Percentiles rank a stretch among this genome's conserved stretches.
Evolutionary conservation across 352 stramenopile genomes (phyloP).

Genomic region (Globisporangium radiosum): DNA sequence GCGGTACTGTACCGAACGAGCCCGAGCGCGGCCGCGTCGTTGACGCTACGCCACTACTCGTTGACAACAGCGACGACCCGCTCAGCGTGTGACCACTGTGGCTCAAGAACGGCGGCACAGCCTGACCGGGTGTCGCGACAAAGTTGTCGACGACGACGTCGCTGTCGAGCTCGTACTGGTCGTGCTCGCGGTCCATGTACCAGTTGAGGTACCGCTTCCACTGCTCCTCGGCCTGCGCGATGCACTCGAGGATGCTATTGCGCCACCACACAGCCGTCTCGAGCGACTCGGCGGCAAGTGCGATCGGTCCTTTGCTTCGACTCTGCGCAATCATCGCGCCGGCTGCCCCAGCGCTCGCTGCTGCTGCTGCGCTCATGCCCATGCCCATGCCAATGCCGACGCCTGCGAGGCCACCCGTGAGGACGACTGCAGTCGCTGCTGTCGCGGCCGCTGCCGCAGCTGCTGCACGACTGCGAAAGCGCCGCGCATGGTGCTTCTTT

Average conservation of each 20-base stretch:
- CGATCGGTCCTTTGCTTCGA: slow-evolving; percentile 63
- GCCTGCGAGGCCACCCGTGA: slow-evolving; percentile 70
- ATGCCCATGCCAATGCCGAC: slow-evolving; percentile 77
- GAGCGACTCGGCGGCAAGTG: slow-evolving; percentile 71
- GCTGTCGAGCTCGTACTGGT: slow-evolving; percentile 11
- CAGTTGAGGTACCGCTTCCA: slow-evolving; percentile 83
- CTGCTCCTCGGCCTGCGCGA: slow-evolving; percentile 77
- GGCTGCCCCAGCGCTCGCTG: slow-evolving; percentile 63
- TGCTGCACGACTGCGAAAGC: slow-evolving; percentile 57
- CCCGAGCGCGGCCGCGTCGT: slow-evolving; percentile 27
- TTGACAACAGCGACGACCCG: slow-evolving; percentile 11
- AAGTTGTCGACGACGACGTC: slow-evolving; percentile 16
- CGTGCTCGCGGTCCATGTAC: slow-evolving; percentile 80
- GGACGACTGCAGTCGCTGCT: slow-evolving; percentile 66
- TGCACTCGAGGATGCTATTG: slow-evolving; percentile 80
- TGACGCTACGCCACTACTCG: not conserved
- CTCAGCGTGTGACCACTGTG: slow-evolving; percentile 6
- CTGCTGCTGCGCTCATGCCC: slow-evolving; percentile 71
- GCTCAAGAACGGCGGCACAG: slow-evolving; percentile 5
- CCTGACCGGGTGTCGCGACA: not conserved
- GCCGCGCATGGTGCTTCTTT: slow-evolving; percentile 45
- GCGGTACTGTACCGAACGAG: slow-evolving; percentile 66
- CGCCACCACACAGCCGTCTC: slow-evolving; percentile 84
- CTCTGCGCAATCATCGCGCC: slow-evolving; percentile 68
- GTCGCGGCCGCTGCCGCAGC: slow-evolving; percentile 66